Percentiles rank a stretch among this genome's conserved stretches.
These are phyloP conservation scores for Saccharomyces paradoxus DNA, from an alignment of 805 yeast genomes.

Conservation along the genomic window DNA sequence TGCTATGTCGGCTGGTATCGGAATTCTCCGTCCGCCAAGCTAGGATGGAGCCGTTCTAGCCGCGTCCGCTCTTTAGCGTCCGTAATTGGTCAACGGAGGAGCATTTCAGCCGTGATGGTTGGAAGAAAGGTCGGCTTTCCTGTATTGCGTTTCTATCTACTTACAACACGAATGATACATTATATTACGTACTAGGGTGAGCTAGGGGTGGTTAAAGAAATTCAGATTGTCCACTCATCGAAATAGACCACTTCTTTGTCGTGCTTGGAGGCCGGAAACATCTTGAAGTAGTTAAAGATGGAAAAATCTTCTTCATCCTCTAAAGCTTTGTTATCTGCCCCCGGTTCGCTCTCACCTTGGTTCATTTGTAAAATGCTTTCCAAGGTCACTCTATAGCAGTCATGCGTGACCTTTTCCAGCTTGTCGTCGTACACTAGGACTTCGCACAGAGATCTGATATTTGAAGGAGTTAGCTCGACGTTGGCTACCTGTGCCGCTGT, in stretches of 20 bases:
- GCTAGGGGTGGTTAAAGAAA: neutral
- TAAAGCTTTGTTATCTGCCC: constrained; percentile 1
- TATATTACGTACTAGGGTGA: neutral
- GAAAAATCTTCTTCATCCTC: constrained; percentile 31
- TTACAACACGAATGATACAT: neutral
- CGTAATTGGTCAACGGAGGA: neutral
- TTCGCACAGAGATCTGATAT: constrained; percentile 77
- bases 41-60: neutral
- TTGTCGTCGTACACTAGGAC: constrained; percentile 83
- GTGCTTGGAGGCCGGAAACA: constrained; percentile 31
- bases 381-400: constrained; percentile 74
- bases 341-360: constrained; percentile 20
- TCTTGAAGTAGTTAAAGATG: constrained; percentile 37
- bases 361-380: constrained; percentile 67
- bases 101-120: neutral
- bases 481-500: constrained; percentile 63
- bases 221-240: constrained; percentile 39
- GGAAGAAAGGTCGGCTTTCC: neutral
- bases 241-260: constrained; percentile 39
- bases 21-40: neutral
- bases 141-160: neutral
- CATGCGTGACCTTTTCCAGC: constrained; percentile 54
- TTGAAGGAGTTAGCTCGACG: constrained; percentile 65
- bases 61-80: neutral
- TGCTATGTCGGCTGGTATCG: neutral